A percentile compares a stretch with the other conserved stretches of the same genome.
phyloP scores from a whole-genome alignment of 2,329 filamentous ascomycete genomes.

The Nectriaceae sp. region DNA sequence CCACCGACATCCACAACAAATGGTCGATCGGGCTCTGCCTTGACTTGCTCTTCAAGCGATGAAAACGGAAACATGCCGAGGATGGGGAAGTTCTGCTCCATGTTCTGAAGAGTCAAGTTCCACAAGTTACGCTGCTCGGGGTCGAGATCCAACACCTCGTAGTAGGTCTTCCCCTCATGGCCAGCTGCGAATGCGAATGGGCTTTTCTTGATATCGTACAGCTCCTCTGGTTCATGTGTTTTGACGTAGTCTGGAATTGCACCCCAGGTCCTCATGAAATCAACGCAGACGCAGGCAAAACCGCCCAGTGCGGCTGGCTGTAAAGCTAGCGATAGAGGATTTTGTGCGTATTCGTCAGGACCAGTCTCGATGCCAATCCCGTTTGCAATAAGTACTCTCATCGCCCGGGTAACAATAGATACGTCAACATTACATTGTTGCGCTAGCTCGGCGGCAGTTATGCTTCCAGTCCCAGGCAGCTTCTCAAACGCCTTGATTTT shows the following conservation, averaged over 20 bases:
- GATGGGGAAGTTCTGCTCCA: conserved; percentile 32
- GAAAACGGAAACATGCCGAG: conserved; percentile 33
- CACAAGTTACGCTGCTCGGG: conserved; percentile 26
- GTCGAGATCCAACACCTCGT: conserved; percentile 30
- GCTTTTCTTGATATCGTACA: conserved; percentile 30
- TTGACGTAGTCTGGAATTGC: conserved; percentile 29
- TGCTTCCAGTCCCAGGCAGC: conserved; percentile 7
- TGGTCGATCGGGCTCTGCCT: conserved; percentile 27
- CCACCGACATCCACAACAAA: conserved; percentile 33
- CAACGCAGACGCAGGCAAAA: conserved; percentile 1
- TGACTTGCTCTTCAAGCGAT: conserved; percentile 26
- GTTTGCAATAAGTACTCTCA: conserved; percentile 3
- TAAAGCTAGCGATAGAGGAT: background rate
- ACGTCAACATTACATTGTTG: background rate
- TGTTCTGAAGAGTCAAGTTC: conserved; percentile 28
- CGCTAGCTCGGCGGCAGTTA: background rate
- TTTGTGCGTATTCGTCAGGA: background rate
- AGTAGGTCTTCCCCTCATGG: conserved; percentile 34
- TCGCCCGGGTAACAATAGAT: background rate
- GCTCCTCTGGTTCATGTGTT: conserved; percentile 27
- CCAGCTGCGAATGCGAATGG: conserved; percentile 31
- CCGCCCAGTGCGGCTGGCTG: background rate
- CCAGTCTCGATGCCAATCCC: conserved; percentile 2
- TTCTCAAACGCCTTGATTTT: conserved; percentile 19
- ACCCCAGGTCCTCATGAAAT: conserved; percentile 11